Percentiles rank a stretch among this genome's conserved stretches.
These are phyloP conservation scores for Syzygium aromaticum DNA, from an alignment of 345 rosid species.

Conservation along the genomic window DNA sequence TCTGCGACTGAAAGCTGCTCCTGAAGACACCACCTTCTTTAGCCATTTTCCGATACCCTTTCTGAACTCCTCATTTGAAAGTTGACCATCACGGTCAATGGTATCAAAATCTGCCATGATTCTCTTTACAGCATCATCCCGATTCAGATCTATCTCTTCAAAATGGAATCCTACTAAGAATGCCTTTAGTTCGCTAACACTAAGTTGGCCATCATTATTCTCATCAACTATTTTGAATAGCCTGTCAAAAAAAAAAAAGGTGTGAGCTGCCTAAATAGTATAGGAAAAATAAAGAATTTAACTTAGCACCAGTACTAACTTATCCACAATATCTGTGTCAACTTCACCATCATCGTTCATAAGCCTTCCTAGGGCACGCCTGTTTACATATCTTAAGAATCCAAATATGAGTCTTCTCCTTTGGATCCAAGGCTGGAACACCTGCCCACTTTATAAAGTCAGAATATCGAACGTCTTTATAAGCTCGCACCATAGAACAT, in stretches of 20 bases:
- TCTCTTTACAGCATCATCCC: constrained; percentile 50
- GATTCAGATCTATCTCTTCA: constrained; percentile 66
- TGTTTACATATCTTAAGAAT: constrained; percentile 55
- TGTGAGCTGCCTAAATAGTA: background rate
- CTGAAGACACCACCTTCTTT: constrained; percentile 20
- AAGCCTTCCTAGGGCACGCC: constrained; percentile 63
- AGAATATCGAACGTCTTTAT: background rate
- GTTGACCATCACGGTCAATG: constrained; percentile 13
- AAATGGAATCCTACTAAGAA: constrained; percentile 67
- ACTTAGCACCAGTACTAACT: constrained; percentile 26
- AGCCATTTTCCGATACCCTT: constrained; percentile 57
- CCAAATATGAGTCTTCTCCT: constrained; percentile 41
- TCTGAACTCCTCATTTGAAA: constrained; percentile 40
- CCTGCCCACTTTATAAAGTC: background rate
- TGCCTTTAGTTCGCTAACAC: constrained; percentile 54
- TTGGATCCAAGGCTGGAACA: constrained; percentile 32
- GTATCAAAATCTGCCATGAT: constrained; percentile 66
- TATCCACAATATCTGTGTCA: constrained; percentile 26
- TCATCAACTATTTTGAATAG: constrained; percentile 59
- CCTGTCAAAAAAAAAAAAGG: constrained; percentile 26
- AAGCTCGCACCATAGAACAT: background rate
- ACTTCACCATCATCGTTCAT: constrained; percentile 53
- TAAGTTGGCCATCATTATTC: constrained; percentile 33
- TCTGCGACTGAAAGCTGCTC: constrained; percentile 10
- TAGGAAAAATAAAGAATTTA: background rate